Evolutionary conservation across 495 filamentous ascomycete species (phyloP).

Genomic region (Neurospora sp.): DNA sequence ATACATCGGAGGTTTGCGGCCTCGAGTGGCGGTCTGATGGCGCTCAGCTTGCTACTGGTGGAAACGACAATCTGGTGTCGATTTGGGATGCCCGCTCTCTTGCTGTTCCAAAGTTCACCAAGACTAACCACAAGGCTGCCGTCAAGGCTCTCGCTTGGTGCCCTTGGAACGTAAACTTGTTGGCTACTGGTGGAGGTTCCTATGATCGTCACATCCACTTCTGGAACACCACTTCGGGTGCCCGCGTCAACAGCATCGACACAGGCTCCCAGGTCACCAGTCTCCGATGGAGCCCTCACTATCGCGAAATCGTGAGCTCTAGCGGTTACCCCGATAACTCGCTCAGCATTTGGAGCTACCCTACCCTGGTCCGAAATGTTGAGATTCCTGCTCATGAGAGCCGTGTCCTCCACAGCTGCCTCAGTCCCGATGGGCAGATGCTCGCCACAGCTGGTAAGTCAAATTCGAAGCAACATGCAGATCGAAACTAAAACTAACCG

Average conservation of each 20-base stretch:
- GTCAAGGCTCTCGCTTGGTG: conserved; percentile 99
- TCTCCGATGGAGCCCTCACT: conserved; percentile 87
- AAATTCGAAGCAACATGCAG: not conserved
- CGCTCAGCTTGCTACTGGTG: conserved; percentile 90
- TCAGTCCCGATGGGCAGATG: conserved; percentile 96
- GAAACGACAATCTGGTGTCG: conserved; percentile 95
- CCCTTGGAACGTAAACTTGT: conserved; percentile 94
- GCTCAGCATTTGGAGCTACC: conserved; percentile 97
- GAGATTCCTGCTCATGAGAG: conserved; percentile 99
- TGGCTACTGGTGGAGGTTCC: conserved; percentile 91
- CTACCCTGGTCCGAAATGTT: conserved; percentile 87
- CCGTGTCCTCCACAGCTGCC: conserved; percentile 83
- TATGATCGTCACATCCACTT: conserved; percentile 98
- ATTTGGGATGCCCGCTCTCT: conserved; percentile 98
- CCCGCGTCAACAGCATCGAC: conserved; percentile 96
- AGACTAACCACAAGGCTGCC: conserved; percentile 97
- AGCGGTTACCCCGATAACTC: conserved; percentile 98
- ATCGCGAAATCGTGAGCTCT: conserved; percentile 95
- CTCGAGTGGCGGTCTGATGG: conserved; percentile 96
- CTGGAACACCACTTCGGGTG: conserved; percentile 98
- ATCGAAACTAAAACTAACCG: conserved; percentile 9
- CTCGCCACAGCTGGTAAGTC: conserved; percentile 72
- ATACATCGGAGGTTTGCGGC: conserved; percentile 95
- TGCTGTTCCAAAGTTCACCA: conserved; percentile 90
- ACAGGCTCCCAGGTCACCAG: conserved; percentile 95